These are phyloP conservation scores for Pontederia crassipes DNA, from an alignment of 176 grass and related monocot genomes.

Conservation along the genomic window DNA sequence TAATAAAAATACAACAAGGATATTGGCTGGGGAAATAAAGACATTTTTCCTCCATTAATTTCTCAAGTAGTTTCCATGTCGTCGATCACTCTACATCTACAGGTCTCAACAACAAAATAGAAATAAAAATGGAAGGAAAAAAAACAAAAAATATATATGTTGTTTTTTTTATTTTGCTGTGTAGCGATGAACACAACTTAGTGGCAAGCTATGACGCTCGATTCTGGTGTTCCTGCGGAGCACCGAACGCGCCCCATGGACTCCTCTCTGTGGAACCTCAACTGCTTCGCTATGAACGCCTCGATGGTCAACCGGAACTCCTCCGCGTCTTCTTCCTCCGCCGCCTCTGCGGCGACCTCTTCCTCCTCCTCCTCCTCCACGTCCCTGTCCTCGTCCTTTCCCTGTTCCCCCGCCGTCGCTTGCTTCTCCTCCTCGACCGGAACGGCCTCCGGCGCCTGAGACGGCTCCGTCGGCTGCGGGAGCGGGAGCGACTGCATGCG, in stretches of 20 bases:
- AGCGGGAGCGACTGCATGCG: background rate
- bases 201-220: too few species aligned
- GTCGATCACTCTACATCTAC: too few species aligned
- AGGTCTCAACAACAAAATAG: too few species aligned
- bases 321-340: background rate
- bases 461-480: background rate
- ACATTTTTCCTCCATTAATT: too few species aligned
- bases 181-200: too few species aligned
- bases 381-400: background rate
- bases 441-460: background rate
- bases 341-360: background rate
- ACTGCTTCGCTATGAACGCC: constrained; percentile 12
- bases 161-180: too few species aligned
- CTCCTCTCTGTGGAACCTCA: constrained; percentile 1
- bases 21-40: too few species aligned
- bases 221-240: too few species aligned
- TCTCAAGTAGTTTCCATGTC: too few species aligned
- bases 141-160: too few species aligned
- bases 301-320: constrained; percentile 16
- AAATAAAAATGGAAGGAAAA: too few species aligned
- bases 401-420: background rate
- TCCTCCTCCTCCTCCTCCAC: background rate
- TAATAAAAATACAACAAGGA: too few species aligned
- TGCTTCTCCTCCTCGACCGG: background rate
- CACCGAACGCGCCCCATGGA: background rate